A percentile compares a stretch with the other conserved stretches of the same genome.
Conservation (phyloP, 2,329 filamentous ascomycete genomes). For the Penicillium glabrum region DNA sequence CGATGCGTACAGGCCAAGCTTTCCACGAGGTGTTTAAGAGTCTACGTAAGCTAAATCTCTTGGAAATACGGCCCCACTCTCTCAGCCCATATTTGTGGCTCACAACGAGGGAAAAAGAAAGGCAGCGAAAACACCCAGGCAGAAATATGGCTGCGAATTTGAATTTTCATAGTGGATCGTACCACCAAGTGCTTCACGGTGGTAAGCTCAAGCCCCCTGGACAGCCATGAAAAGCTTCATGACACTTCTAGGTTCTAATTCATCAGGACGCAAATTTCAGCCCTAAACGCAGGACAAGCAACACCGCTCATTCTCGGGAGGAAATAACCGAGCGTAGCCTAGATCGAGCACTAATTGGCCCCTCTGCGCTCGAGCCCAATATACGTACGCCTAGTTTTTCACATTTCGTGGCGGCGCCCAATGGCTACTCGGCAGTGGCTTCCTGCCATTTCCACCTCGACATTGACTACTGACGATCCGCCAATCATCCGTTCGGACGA, state of each 20-base stretch:
- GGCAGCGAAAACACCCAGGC: no score
- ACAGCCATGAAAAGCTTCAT: neutral
- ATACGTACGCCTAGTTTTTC: neutral
- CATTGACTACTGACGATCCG: neutral
- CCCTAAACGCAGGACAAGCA: neutral
- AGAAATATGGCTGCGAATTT: no score
- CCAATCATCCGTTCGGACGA: neutral
- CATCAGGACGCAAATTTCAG: neutral
- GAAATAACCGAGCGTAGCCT: neutral
- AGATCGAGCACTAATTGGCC: neutral
- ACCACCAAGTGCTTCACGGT: neutral
- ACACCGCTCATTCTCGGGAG: neutral
- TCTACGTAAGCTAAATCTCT: neutral
- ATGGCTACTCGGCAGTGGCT: neutral
- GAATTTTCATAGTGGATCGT: neutral
- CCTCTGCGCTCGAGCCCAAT: neutral
- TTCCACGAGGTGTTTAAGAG: neutral
- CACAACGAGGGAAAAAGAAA: neutral
- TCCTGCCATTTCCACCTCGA: neutral
- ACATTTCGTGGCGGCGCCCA: neutral
- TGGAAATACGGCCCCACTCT: neutral
- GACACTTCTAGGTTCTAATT: neutral
- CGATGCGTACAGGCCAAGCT: neutral
- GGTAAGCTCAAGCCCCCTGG: neutral
- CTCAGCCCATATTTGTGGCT: neutral